Evolutionary conservation across 441 rosid genomes (phyloP).

Genomic region (Brassica hybrid): DNA sequence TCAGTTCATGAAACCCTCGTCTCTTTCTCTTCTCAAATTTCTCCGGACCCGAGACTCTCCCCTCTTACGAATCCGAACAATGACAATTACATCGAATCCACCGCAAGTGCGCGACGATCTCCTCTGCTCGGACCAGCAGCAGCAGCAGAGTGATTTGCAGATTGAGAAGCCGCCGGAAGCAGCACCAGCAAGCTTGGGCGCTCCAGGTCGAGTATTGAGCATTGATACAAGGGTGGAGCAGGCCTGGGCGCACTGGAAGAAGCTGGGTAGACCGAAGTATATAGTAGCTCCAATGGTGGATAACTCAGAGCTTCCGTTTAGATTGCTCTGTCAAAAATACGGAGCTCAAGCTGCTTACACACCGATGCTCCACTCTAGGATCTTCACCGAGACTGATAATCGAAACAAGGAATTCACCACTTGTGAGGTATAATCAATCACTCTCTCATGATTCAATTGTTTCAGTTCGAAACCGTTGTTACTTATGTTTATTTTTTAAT

Average conservation of each 20-base stretch:
- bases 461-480: background rate
- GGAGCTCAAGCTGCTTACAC: constrained; percentile 95
- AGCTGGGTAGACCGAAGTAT: constrained; percentile 72
- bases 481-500: background rate
- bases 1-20: constrained; percentile 49
- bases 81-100: constrained; percentile 23
- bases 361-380: constrained; percentile 89
- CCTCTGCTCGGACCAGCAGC: constrained; percentile 46
- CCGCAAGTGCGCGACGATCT: constrained; percentile 42
- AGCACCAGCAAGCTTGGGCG: constrained; percentile 25
- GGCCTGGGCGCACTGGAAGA: constrained; percentile 90
- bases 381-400: constrained; percentile 75
- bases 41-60: constrained; percentile 19
- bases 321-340: constrained; percentile 90
- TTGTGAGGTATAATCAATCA: constrained; percentile 56
- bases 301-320: constrained; percentile 91
- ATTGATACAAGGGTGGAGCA: constrained; percentile 55
- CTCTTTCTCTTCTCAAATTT: constrained; percentile 14
- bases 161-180: constrained; percentile 25
- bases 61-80: constrained; percentile 43
- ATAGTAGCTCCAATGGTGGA: constrained; percentile 97
- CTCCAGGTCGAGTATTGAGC: constrained; percentile 44
- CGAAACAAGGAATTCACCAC: constrained; percentile 80
- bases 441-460: background rate
- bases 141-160: no score